Percentiles rank a stretch among this genome's conserved stretches.
Evolutionary conservation across 139 green algal genomes (phyloP).

Genomic region (Chlorella sp.): DNA sequence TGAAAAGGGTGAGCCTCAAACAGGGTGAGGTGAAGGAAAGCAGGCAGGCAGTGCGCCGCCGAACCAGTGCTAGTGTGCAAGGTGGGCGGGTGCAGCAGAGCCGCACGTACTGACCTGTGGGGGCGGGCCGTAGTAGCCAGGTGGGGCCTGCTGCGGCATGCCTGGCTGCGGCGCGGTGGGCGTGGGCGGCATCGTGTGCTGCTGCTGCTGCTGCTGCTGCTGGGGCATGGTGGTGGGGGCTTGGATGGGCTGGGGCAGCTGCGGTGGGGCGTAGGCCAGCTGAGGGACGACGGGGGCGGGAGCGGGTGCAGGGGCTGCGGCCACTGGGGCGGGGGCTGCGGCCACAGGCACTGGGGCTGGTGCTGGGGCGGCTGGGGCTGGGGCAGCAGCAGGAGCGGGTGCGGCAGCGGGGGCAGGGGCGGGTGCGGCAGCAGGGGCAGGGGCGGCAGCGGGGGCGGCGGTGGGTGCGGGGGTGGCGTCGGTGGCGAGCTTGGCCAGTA

Average conservation of each 20-base stretch:
- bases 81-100: too few species aligned
- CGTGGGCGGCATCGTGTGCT: neutral
- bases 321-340: slow-evolving; percentile 6
- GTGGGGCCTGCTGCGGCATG: neutral
- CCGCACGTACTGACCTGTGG: neutral
- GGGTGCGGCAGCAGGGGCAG: neutral
- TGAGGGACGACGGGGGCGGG: neutral
- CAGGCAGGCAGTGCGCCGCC: neutral
- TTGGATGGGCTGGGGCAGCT: neutral
- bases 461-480: neutral
- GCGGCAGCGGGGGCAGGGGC: neutral
- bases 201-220: neutral
- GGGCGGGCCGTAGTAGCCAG: too few species aligned
- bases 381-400: neutral
- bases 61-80: too few species aligned
- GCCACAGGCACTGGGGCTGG: neutral
- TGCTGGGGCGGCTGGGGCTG: neutral
- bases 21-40: neutral
- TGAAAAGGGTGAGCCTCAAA: neutral
- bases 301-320: slow-evolving; percentile 9
- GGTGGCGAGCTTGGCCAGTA: slow-evolving; percentile 27
- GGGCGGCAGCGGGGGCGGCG: neutral
- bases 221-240: neutral
- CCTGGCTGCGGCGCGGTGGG: neutral
- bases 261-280: neutral